Evolutionary conservation across 306 rosid species (phyloP).

Genomic region (Amphicarpaea edgeworthii): DNA sequence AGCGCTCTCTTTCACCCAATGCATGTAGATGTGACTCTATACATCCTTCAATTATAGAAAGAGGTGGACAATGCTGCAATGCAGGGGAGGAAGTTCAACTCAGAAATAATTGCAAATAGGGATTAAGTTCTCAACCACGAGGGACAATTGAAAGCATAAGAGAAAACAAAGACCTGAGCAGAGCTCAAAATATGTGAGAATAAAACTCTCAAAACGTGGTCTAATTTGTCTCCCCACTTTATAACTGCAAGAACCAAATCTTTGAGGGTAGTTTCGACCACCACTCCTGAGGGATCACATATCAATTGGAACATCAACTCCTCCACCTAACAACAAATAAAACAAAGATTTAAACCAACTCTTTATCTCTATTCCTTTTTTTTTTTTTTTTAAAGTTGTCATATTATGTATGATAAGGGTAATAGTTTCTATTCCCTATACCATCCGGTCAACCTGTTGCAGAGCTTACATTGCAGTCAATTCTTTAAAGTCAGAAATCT

Average conservation of each 20-base stretch:
- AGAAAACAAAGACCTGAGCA: constrained; percentile 67
- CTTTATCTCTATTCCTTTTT: constrained; percentile 34
- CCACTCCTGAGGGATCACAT: constrained; percentile 95
- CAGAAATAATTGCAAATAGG: constrained; percentile 36
- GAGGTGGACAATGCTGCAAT: constrained; percentile 89
- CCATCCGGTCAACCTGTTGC: constrained; percentile 79
- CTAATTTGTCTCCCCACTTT: constrained; percentile 91
- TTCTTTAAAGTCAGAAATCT: constrained; percentile 97
- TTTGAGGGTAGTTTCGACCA: constrained; percentile 86
- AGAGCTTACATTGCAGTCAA: constrained; percentile 97
- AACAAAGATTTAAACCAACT: constrained; percentile 54
- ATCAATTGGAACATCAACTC: constrained; percentile 92
- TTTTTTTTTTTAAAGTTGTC: constrained; percentile 44
- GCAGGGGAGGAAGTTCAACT: constrained; percentile 2
- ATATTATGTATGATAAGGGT: constrained; percentile 53
- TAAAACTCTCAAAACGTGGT: constrained; percentile 72
- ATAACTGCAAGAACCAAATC: constrained; percentile 81
- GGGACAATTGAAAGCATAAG: constrained; percentile 28
- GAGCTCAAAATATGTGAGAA: constrained; percentile 76
- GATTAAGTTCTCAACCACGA: constrained; percentile 30
- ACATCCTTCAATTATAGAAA: constrained; percentile 87
- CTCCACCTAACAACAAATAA: constrained; percentile 80
- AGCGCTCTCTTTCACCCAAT: constrained; percentile 91
- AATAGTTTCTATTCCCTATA: constrained; percentile 78
- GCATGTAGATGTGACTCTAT: constrained; percentile 84